Percentiles rank a stretch among this genome's conserved stretches.
These are phyloP conservation scores for Claviceps sp. DNA, from an alignment of 2,329 filamentous ascomycete species.

Conservation along the genomic window DNA sequence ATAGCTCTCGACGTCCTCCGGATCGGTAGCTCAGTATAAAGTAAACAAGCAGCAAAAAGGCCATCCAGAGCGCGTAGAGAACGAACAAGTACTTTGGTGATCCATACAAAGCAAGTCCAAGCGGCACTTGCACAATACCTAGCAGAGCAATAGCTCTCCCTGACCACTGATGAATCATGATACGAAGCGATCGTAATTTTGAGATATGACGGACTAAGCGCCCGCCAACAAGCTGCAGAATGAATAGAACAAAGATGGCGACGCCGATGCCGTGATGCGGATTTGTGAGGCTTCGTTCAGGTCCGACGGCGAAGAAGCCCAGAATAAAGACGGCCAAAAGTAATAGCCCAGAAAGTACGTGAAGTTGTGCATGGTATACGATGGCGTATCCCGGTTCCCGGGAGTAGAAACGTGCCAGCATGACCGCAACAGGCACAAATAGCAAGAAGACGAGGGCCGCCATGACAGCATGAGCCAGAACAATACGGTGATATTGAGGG, in stretches of 20 bases:
- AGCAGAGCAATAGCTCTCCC: slow-evolving; percentile 67
- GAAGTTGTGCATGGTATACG: slow-evolving; percentile 59
- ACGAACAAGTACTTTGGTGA: slow-evolving; percentile 79
- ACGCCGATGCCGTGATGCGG: slow-evolving; percentile 77
- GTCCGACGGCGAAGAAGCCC: slow-evolving; percentile 68
- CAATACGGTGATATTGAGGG: slow-evolving; percentile 54
- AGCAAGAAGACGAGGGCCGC: slow-evolving; percentile 62
- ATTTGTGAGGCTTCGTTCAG: slow-evolving; percentile 58
- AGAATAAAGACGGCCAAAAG: slow-evolving; percentile 60
- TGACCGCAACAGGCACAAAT: slow-evolving; percentile 59
- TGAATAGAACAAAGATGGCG: slow-evolving; percentile 59
- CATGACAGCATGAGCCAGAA: slow-evolving; percentile 59
- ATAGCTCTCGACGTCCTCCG: slow-evolving; percentile 40
- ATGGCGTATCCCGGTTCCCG: slow-evolving; percentile 47
- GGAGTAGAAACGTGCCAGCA: slow-evolving; percentile 59
- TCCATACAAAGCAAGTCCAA: slow-evolving; percentile 84
- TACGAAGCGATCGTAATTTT: slow-evolving; percentile 34
- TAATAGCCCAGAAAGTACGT: slow-evolving; percentile 54
- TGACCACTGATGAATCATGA: slow-evolving; percentile 75
- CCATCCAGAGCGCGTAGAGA: slow-evolving; percentile 68
- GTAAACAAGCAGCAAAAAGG: slow-evolving; percentile 58
- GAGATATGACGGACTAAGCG: slow-evolving; percentile 44
- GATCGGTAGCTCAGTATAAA: slow-evolving; percentile 66
- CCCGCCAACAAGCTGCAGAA: slow-evolving; percentile 59
- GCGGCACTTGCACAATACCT: slow-evolving; percentile 73